Base-by-base conservation (phyloP, 2,329 filamentous ascomycete species). In the Trichoderma atroviride region DNA sequence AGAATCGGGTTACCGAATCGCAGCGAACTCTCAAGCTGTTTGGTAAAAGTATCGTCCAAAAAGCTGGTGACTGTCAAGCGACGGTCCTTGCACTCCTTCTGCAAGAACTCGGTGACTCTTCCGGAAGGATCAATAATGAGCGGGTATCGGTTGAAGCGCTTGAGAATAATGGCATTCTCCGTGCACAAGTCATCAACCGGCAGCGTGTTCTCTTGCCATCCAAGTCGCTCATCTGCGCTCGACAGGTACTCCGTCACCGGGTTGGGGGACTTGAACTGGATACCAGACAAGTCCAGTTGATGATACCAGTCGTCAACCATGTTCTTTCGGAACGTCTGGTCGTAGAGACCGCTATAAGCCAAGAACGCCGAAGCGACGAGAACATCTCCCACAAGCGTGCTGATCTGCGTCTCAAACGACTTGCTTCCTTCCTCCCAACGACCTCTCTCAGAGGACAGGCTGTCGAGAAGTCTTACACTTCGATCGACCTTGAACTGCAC, bases 251-350 rank as follows among this genome's bases (percentile, higher is more conserved):
- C 96, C 0, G 96, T 97, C 58, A 99, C 88, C 0, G 96, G 94
- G 76, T 98, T 98, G 75, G 94, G 93, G 69, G 91, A 88, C 83
- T 99, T 99, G 87, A 91, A 97, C 73, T 90, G 89, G 77, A 99
- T 92, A 56, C 95, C 94, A n/a, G 96, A 98, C 53, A 96, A 87
- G 61, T 92, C 90, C 73, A 99, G 88, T 80, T 99, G 96, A 75
- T 96, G 90, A 71, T 96, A 86, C 96, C 96, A 99, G 79, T 99
- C 96, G 74, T 99, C 96, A 81, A 96, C 89, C 94, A 99, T 97
- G 10, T 91, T 90, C 82, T 97, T 97, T 77, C 96, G 91, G 88
- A 97, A 98, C 71, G 96, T 96, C 78, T 99, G 96, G 78, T 99
- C 96, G 78, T 97, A 99, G 62, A 98, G 90, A 81, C 96, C 96